Percentiles rank a stretch among this genome's conserved stretches.
phyloP scores from a whole-genome alignment of 192 early-diverging fungal species.

The Linnemannia schmuckeri region DNA sequence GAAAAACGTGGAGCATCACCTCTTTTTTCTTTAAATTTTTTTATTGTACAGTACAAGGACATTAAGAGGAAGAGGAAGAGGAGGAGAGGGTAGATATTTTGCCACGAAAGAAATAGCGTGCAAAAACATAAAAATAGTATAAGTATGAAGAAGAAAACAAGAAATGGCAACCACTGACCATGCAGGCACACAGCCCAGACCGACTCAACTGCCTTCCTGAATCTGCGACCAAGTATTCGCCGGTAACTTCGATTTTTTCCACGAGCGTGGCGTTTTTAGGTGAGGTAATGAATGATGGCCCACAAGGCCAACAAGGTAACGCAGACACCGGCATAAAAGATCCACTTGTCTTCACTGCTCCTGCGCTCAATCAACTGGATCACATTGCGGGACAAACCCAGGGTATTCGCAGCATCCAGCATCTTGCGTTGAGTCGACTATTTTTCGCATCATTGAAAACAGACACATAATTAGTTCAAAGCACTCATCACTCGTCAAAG shows the following conservation, averaged over 20 bases:
- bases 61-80: neutral
- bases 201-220: neutral
- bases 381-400: conserved; percentile 70
- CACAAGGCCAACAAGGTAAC: conserved; percentile 66
- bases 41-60: neutral
- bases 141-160: neutral
- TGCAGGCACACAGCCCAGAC: neutral
- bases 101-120: neutral
- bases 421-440: conserved; percentile 70
- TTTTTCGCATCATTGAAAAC: neutral
- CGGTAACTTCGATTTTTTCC: neutral
- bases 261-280: conserved; percentile 21
- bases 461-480: neutral
- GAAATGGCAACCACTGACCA: neutral
- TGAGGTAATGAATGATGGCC: conserved; percentile 68
- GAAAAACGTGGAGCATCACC: neutral
- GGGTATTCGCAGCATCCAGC: conserved; percentile 68
- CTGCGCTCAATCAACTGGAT: conserved; percentile 71
- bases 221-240: neutral
- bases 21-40: neutral
- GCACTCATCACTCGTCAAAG: neutral
- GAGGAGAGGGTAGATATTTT: neutral
- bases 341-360: conserved; percentile 71
- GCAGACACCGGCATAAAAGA: conserved; percentile 66
- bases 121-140: neutral